Evolutionary conservation across 805 yeast species (phyloP).

Genomic region (Kodamaea leandrae): DNA sequence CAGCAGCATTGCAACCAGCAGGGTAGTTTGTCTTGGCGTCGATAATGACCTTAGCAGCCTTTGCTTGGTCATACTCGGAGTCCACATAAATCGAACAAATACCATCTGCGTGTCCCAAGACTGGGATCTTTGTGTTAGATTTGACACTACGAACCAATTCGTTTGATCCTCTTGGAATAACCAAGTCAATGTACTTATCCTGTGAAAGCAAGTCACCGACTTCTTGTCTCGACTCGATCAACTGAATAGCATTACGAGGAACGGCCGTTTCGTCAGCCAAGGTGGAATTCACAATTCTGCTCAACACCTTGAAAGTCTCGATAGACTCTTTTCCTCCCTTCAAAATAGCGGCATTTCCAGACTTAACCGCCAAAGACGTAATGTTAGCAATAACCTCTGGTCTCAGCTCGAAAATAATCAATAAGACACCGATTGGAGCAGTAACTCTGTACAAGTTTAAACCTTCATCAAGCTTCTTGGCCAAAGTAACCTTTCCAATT

Average conservation of each 20-base stretch:
- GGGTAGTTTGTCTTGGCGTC: constrained; percentile 96
- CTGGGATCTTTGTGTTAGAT: constrained; percentile 88
- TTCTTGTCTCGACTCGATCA: constrained; percentile 85
- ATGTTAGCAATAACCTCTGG: constrained; percentile 99
- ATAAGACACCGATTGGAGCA: constrained; percentile 90
- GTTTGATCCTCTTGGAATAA: constrained; percentile 97
- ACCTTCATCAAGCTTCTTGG: constrained; percentile 86
- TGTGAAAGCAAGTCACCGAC: constrained; percentile 81
- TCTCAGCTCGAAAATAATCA: constrained; percentile 92
- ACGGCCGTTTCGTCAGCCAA: constrained; percentile 61
- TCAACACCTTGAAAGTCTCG: constrained; percentile 80
- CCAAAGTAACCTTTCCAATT: constrained; percentile 81
- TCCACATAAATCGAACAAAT: constrained; percentile 87
- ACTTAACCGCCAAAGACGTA: constrained; percentile 90
- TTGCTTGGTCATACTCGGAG: constrained; percentile 67
- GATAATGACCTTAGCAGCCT: constrained; percentile 71
- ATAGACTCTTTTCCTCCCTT: constrained; percentile 96
- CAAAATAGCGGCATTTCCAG: constrained; percentile 94
- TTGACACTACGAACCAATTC: constrained; percentile 86
- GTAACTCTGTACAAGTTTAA: constrained; percentile 77
- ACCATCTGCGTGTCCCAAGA: constrained; percentile 98
- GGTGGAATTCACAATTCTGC: constrained; percentile 63
- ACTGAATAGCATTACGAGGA: constrained; percentile 79
- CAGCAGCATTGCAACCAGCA: constrained; percentile 98
- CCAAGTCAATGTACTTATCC: constrained; percentile 89